Evolutionary conservation across 106 monocot species (phyloP), one percentile per base, ranked within the genome.

Genomic region (Dioscorea alata): DNA sequence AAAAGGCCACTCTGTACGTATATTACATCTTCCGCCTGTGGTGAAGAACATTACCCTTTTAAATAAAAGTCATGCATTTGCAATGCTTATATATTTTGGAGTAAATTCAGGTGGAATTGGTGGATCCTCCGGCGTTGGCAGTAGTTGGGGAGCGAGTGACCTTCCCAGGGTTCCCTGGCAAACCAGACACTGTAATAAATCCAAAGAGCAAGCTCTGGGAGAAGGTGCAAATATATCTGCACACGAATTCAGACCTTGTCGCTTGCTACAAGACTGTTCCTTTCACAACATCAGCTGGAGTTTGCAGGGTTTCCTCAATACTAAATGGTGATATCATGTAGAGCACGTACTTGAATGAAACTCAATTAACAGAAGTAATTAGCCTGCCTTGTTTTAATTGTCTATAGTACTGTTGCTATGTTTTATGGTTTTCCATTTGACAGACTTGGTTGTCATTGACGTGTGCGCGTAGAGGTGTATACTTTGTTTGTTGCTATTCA

Each of bases 191-290:
- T 4, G 16, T 85, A 22, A 68, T 94, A 59, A 96, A 86, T 63
- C 72, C 88, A 1, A 92, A 96, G 79, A 76, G 69, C 75, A 96
- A 96, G 69, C 69, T 89, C n/a, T 96, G 95, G 95, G 95, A 96
- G 67, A 92, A 84, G 71, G 34, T 96, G 63, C 88, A 91, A 50
- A 69, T 61, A 13, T 83, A 84, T 48, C 81, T 86, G 61, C 85
- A 70, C 52, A 84, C 91, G n/a, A 60, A 88, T 64, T 77, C 68
- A 18, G 86, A 89, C 53, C 72, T 84, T 13, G 71, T 86, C 18
- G 95, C 91, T 13, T 74, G 65, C 15, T 96, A 86, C 82, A 92
- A 82, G 67, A 80, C 74, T 53, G 68, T 78, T 7, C 92, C 91
- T 2, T 84, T 96, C 70, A 96, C 84, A 0, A 96, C 95, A 8